phyloP scores from a whole-genome alignment of 2,329 filamentous ascomycete genomes.

The Tolypocladium inflatum region DNA sequence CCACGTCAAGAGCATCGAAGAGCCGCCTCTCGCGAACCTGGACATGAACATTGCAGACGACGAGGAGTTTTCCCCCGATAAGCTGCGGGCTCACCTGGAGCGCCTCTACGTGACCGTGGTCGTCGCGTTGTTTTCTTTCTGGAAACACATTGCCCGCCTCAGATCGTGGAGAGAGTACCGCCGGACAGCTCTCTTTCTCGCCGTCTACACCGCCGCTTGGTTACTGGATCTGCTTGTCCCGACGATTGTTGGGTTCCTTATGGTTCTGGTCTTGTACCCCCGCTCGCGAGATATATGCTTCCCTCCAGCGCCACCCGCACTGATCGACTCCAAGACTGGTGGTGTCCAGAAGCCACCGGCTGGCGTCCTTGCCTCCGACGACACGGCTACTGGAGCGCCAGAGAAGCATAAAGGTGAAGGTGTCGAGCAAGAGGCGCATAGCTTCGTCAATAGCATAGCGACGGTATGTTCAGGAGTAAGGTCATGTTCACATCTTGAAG shows the following conservation, averaged over 20 bases:
- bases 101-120: slow-evolving; percentile 73
- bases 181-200: slow-evolving; percentile 55
- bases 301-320: slow-evolving; percentile 65
- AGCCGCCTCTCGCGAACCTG: slow-evolving; percentile 49
- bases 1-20: slow-evolving; percentile 55
- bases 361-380: slow-evolving; percentile 65
- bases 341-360: slow-evolving; percentile 69
- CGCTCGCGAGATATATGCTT: slow-evolving; percentile 56
- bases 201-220: slow-evolving; percentile 57
- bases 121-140: slow-evolving; percentile 53
- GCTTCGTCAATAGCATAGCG: slow-evolving; percentile 63
- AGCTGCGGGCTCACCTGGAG: slow-evolving; percentile 68
- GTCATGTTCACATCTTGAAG: background rate
- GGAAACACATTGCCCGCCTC: slow-evolving; percentile 67
- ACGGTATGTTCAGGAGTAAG: slow-evolving; percentile 18
- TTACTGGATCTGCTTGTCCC: slow-evolving; percentile 61
- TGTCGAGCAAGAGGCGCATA: slow-evolving; percentile 73
- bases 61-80: slow-evolving; percentile 78
- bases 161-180: slow-evolving; percentile 69
- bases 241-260: slow-evolving; percentile 44
- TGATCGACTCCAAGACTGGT: slow-evolving; percentile 61
- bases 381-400: slow-evolving; percentile 71
- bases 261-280: slow-evolving; percentile 59
- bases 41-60: slow-evolving; percentile 76
- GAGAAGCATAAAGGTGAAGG: slow-evolving; percentile 79